phyloP scores from a whole-genome alignment of 208 protist genomes.

The Leishmania aethiopica region DNA sequence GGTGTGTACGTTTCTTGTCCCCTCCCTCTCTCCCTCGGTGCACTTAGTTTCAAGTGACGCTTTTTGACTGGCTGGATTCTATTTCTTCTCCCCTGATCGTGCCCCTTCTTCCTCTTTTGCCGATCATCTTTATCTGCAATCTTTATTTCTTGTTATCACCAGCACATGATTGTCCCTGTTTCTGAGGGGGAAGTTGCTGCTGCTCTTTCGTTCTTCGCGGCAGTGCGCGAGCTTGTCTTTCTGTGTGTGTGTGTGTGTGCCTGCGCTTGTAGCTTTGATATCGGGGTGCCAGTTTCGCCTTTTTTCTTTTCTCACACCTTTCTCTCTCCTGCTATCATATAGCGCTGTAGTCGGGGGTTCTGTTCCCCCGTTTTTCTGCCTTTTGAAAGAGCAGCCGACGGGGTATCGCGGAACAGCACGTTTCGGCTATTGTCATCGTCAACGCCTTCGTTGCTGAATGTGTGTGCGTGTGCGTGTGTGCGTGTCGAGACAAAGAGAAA shows the following conservation, averaged over 20 bases:
- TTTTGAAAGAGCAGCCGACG: not conserved
- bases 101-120: too few species aligned
- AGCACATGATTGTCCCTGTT: not conserved
- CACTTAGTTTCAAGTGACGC: not conserved
- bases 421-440: not conserved
- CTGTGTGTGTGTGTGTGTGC: not conserved
- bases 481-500: not conserved
- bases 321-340: slow-evolving; percentile 2
- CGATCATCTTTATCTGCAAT: not conserved
- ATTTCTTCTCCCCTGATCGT: not conserved
- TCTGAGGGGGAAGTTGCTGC: not conserved
- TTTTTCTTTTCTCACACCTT: slow-evolving; percentile 6
- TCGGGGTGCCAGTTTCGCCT: not conserved
- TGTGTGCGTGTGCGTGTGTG: not conserved
- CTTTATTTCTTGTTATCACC: not conserved
- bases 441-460: not conserved
- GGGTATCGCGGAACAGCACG: not conserved
- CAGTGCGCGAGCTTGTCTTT: not conserved
- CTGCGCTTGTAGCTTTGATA: not conserved
- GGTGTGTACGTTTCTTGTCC: not conserved
- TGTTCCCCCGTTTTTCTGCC: not conserved
- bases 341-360: not conserved
- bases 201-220: not conserved
- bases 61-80: not conserved
- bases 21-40: not conserved